These are phyloP conservation scores for Hypoxylon sp. DNA, from an alignment of 2,329 filamentous ascomycete genomes.

Conservation along the genomic window DNA sequence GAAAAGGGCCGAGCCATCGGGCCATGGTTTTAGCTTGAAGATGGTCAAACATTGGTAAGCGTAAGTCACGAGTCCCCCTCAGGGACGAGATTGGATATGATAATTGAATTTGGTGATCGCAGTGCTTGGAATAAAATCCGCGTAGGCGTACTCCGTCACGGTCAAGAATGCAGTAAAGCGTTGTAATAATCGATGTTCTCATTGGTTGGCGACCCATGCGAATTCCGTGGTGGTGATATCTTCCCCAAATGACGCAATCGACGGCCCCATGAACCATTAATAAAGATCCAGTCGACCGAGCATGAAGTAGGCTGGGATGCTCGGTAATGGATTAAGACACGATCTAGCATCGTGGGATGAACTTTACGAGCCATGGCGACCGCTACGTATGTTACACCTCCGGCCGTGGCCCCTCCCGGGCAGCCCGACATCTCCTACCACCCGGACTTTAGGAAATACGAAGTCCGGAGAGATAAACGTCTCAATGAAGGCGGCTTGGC, in stretches of 20 bases:
- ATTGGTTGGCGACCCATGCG: slow-evolving; percentile 5
- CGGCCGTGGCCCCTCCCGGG: slow-evolving; percentile 47
- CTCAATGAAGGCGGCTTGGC: slow-evolving; percentile 52
- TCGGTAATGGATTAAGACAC: not conserved
- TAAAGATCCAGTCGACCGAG: slow-evolving; percentile 2
- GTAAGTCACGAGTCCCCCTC: too few species aligned
- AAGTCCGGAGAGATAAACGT: slow-evolving; percentile 57
- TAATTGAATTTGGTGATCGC: too few species aligned
- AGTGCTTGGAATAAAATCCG: not conserved
- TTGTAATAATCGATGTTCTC: not conserved
- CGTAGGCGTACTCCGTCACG: too few species aligned
- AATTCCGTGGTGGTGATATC: slow-evolving; percentile 14
- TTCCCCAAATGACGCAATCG: slow-evolving; percentile 29
- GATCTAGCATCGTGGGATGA: not conserved
- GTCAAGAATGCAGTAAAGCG: too few species aligned
- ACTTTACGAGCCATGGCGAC: slow-evolving; percentile 21
- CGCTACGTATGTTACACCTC: slow-evolving; percentile 38
- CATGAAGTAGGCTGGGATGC: slow-evolving; percentile 8
- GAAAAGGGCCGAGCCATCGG: too few species aligned
- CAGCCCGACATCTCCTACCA: slow-evolving; percentile 68
- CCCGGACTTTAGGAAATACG: slow-evolving; percentile 63
- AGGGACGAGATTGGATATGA: too few species aligned
- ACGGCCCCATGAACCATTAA: slow-evolving; percentile 13
- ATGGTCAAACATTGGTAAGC: too few species aligned
- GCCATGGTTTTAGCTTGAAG: too few species aligned